Conservation (phyloP, 1,284 basidiomycete genomes). For the Heterobasidion parviporum region DNA sequence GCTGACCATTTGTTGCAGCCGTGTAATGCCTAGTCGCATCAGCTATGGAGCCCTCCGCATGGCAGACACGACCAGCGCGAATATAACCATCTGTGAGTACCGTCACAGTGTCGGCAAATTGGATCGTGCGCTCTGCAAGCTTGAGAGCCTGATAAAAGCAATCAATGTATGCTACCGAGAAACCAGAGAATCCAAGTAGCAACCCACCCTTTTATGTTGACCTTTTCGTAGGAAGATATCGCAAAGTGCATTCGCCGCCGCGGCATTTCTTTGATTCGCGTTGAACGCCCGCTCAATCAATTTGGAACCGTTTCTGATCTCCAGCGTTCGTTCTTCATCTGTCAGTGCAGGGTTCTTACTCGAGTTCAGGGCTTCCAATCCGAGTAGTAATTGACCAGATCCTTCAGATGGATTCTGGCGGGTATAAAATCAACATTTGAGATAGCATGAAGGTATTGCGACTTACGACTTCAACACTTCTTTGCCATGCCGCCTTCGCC, state of each 20-base stretch:
- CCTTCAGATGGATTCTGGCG: slow-evolving; percentile 68
- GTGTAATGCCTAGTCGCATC: slow-evolving; percentile 71
- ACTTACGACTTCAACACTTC: slow-evolving; percentile 75
- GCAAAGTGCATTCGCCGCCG: slow-evolving; percentile 71
- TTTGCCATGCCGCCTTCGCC: slow-evolving; percentile 82
- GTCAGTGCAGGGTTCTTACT: slow-evolving; percentile 58
- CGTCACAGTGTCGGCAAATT: slow-evolving; percentile 83
- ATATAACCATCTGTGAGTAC: slow-evolving; percentile 75
- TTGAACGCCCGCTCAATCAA: slow-evolving; percentile 70
- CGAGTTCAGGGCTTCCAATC: slow-evolving; percentile 74
- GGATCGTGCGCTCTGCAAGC: slow-evolving; percentile 85
- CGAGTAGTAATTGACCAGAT: slow-evolving; percentile 73
- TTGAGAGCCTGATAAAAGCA: slow-evolving; percentile 60
- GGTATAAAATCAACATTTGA: slow-evolving; percentile 4
- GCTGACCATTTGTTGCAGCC: slow-evolving; percentile 67
- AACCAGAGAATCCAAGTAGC: neutral
- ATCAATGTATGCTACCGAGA: slow-evolving; percentile 3
- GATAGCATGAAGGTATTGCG: neutral
- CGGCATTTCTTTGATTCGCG: slow-evolving; percentile 65
- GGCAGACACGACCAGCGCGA: slow-evolving; percentile 71
- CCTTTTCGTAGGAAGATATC: slow-evolving; percentile 68
- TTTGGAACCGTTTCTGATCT: slow-evolving; percentile 55
- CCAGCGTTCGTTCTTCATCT: slow-evolving; percentile 52
- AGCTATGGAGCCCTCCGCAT: slow-evolving; percentile 51
- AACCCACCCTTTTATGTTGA: slow-evolving; percentile 41